Conservation (phyloP, 441 rosid species). For the Euphorbia corollata region DNA sequence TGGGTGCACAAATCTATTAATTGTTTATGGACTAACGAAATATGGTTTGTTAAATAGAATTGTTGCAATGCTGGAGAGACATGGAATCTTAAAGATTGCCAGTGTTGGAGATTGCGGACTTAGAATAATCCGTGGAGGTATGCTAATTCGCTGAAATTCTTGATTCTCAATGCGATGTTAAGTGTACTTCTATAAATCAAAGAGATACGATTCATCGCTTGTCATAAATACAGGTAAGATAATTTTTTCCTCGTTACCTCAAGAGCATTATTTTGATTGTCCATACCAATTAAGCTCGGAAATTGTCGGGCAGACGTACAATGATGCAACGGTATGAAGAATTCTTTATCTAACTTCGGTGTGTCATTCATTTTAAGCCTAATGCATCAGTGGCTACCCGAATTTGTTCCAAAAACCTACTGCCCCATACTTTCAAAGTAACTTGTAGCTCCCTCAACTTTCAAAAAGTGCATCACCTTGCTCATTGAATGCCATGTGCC, state of each 20-base stretch:
- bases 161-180: too few relatives aligned
- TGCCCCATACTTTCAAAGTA: too few relatives aligned
- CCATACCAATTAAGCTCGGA: slow-evolving; percentile 89
- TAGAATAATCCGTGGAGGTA: slow-evolving; percentile 64
- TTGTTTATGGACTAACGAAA: neutral
- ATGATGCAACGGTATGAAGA: slow-evolving; percentile 66
- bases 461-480: too few relatives aligned
- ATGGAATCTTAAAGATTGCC: slow-evolving; percentile 65
- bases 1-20: neutral
- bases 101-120: slow-evolving; percentile 91
- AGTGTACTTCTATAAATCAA: neutral
- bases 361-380: too few relatives aligned
- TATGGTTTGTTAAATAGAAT: slow-evolving; percentile 37
- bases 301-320: slow-evolving; percentile 63
- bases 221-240: slow-evolving; percentile 45
- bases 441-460: too few relatives aligned
- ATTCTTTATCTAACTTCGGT: slow-evolving; percentile 12
- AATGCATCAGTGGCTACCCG: too few relatives aligned
- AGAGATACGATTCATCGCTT: neutral
- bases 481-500: neutral
- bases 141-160: neutral
- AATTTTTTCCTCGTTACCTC: slow-evolving; percentile 62
- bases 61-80: slow-evolving; percentile 72
- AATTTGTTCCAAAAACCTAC: too few relatives aligned
- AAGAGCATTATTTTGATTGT: slow-evolving; percentile 88